These are phyloP conservation scores for Rutidosis leptorrhynchoides DNA, from an alignment of 129 eudicot genomes.

Conservation along the genomic window DNA sequence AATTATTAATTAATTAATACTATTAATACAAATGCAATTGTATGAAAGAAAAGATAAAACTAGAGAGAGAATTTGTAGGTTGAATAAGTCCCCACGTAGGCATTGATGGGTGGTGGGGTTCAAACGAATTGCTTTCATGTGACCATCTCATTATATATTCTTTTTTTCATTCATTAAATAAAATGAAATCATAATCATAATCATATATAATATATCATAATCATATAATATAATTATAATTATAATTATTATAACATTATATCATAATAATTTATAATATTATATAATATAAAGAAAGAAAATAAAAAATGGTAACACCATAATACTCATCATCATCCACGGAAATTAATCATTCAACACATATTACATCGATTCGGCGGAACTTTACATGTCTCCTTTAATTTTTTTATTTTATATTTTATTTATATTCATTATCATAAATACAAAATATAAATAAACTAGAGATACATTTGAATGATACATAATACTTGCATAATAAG, in stretches of 20 bases:
- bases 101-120: slow-evolving; percentile 34
- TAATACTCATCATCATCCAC: not conserved
- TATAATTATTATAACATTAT: too few species aligned
- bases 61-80: slow-evolving; percentile 10
- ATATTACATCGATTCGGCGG: slow-evolving; percentile 27
- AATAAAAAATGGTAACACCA: not conserved
- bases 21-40: too few species aligned
- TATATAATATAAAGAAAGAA: not conserved
- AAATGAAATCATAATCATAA: too few species aligned
- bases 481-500: too few species aligned
- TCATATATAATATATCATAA: too few species aligned
- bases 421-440: too few species aligned
- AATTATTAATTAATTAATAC: too few species aligned
- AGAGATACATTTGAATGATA: too few species aligned
- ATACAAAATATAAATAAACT: too few species aligned
- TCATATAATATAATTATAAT: too few species aligned
- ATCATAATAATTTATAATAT: not conserved
- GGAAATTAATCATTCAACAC: slow-evolving; percentile 11
- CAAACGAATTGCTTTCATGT: slow-evolving; percentile 35
- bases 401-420: too few species aligned
- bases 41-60: not conserved
- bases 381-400: slow-evolving; percentile 21
- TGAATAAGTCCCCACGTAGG: slow-evolving; percentile 29
- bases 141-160: slow-evolving; percentile 29
- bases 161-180: not conserved